Percentiles rank a stretch among this genome's conserved stretches.
Conservation (phyloP, 129 eudicot genomes). For the Kitagawia praeruptora region DNA sequence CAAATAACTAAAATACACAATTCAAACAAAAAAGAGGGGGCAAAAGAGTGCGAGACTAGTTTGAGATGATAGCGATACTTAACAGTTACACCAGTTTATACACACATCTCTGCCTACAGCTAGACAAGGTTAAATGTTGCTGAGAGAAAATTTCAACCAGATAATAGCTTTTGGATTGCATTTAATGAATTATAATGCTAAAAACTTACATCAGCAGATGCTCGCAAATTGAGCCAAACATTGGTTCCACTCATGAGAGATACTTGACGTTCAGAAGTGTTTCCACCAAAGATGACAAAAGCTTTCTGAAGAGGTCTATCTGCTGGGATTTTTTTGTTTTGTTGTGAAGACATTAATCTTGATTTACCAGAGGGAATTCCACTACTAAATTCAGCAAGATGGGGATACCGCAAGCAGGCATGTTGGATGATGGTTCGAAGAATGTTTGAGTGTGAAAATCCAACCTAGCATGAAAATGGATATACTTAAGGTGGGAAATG, state of each 20-base stretch:
- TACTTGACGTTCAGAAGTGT: slow-evolving; percentile 91
- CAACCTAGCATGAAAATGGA: slow-evolving; percentile 48
- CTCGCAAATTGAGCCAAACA: slow-evolving; percentile 87
- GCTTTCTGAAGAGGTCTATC: slow-evolving; percentile 36
- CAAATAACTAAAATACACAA: background rate
- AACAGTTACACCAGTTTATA: background rate
- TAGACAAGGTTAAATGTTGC: background rate
- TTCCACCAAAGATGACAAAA: slow-evolving; percentile 85
- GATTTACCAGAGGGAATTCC: slow-evolving; percentile 23
- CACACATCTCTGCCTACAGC: background rate
- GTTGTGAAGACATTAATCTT: slow-evolving; percentile 30
- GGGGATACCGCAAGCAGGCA: slow-evolving; percentile 77
- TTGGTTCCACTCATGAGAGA: slow-evolving; percentile 98
- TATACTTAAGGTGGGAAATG: slow-evolving; percentile 11
- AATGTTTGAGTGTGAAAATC: slow-evolving; percentile 86
- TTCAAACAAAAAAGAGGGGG: too few species aligned
- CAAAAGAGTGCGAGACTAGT: background rate
- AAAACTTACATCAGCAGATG: slow-evolving; percentile 65
- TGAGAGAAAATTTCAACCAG: background rate
- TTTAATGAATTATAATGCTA: background rate
- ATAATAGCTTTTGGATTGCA: background rate
- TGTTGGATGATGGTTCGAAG: slow-evolving; percentile 64
- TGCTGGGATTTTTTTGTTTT: slow-evolving; percentile 20
- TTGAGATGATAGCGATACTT: background rate
- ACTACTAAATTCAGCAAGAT: slow-evolving; percentile 32